Evolutionary conservation across 768 basidiomycete species (phyloP).

Genomic region (Scleroderma citrinum): DNA sequence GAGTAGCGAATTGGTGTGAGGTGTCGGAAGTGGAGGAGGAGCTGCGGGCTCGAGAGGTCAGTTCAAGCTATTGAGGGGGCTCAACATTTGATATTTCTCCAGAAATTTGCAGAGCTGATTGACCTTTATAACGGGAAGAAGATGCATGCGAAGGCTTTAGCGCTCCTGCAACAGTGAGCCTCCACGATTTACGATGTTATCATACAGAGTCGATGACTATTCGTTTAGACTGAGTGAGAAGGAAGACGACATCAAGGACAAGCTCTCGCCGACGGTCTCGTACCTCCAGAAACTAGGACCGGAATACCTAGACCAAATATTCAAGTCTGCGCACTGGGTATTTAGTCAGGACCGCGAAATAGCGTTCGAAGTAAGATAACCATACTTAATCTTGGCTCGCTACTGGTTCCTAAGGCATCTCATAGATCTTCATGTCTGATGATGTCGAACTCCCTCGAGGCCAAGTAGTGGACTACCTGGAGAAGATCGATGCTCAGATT

Average conservation of each 20-base stretch:
- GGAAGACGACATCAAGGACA: conserved; percentile 72
- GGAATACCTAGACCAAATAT: conserved; percentile 75
- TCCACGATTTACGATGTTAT: not conserved
- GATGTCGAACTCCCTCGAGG: conserved; percentile 84
- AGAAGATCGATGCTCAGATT: conserved; percentile 59
- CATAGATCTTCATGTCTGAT: conserved; percentile 91
- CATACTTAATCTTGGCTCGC: not conserved
- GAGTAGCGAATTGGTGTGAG: conserved; percentile 95
- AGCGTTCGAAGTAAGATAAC: conserved; percentile 63
- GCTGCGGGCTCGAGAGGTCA: conserved; percentile 69
- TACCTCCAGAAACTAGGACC: conserved; percentile 91
- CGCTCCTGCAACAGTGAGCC: conserved; percentile 77
- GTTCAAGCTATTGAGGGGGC: conserved; percentile 12
- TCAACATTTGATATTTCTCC: not conserved
- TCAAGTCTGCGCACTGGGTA: conserved; percentile 79
- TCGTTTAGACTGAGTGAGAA: conserved; percentile 67
- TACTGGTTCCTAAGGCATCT: not conserved
- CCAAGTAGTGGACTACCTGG: conserved; percentile 72
- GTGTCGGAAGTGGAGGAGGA: conserved; percentile 91
- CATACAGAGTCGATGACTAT: not conserved
- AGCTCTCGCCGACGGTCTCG: conserved; percentile 74
- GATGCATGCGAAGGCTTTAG: conserved; percentile 88
- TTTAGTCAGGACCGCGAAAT: conserved; percentile 67
- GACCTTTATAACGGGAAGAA: conserved; percentile 92
- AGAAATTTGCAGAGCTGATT: conserved; percentile 91